phyloP scores from a whole-genome alignment of 441 rosid genomes.

The Melastoma candidum region DNA sequence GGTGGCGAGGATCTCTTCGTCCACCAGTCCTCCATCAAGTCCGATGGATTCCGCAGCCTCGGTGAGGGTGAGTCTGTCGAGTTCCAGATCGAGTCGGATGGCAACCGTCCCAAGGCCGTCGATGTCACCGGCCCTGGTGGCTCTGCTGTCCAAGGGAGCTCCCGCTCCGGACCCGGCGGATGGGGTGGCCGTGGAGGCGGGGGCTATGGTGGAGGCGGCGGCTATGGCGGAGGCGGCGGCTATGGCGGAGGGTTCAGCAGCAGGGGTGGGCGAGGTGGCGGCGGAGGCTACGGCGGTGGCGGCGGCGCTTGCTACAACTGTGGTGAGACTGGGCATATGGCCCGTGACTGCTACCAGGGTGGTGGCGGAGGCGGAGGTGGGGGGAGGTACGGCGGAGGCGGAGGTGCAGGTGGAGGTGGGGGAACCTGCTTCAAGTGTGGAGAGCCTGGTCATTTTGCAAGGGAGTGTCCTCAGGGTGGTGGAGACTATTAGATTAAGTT shows the following conservation, averaged over 20 bases:
- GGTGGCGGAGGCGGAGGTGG: slow-evolving; percentile 2
- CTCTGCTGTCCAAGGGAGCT: slow-evolving; percentile 20
- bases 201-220: slow-evolving; percentile 9
- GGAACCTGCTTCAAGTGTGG: slow-evolving; percentile 22
- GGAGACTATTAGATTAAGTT: not conserved
- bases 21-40: slow-evolving; percentile 57
- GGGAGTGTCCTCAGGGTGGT: slow-evolving; percentile 22
- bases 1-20: slow-evolving; percentile 68
- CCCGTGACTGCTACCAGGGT: slow-evolving; percentile 3
- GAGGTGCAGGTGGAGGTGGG: not conserved
- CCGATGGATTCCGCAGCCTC: slow-evolving; percentile 67
- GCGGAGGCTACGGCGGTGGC: slow-evolving; percentile 2
- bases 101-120: slow-evolving; percentile 48
- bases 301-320: slow-evolving; percentile 12
- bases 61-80: slow-evolving; percentile 54
- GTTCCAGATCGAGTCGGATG: slow-evolving; percentile 41
- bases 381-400: slow-evolving; percentile 4
- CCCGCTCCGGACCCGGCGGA: slow-evolving; percentile 17
- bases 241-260: not conserved
- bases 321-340: slow-evolving; percentile 12
- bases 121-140: slow-evolving; percentile 69
- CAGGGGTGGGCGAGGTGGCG: slow-evolving; percentile 28
- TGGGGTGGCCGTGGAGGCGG: slow-evolving; percentile 20
- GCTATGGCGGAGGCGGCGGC: slow-evolving; percentile 18
- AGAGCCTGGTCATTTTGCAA: slow-evolving; percentile 24